Conservation (phyloP, 768 basidiomycete genomes). For the Phallus indusiatus region DNA sequence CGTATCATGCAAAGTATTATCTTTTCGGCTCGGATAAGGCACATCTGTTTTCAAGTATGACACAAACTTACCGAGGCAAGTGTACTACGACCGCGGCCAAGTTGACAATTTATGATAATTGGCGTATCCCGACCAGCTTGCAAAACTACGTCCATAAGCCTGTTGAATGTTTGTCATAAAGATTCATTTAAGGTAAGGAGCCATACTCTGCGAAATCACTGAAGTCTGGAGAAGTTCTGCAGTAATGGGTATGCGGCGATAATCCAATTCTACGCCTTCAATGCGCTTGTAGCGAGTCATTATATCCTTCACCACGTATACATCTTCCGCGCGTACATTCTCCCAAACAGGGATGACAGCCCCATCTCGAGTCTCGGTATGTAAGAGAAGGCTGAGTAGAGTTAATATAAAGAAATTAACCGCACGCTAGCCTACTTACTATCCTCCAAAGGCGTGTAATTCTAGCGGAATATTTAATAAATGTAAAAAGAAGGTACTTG, state of each 20-base stretch:
- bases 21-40: slow-evolving; percentile 66
- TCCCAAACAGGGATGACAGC: slow-evolving; percentile 94
- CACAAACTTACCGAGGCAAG: slow-evolving; percentile 59
- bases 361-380: slow-evolving; percentile 82
- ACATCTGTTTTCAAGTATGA: slow-evolving; percentile 55
- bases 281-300: slow-evolving; percentile 53
- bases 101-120: slow-evolving; percentile 91
- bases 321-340: slow-evolving; percentile 59
- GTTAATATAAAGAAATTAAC: background rate
- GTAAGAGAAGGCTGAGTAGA: slow-evolving; percentile 60
- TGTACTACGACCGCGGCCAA: slow-evolving; percentile 88
- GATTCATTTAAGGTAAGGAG: background rate
- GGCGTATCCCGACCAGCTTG: slow-evolving; percentile 60
- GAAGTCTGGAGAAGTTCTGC: slow-evolving; percentile 54
- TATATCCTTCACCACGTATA: slow-evolving; percentile 79
- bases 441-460: slow-evolving; percentile 72
- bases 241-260: slow-evolving; percentile 86
- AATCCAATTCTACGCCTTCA: slow-evolving; percentile 57
- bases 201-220: slow-evolving; percentile 19
- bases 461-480: slow-evolving; percentile 38
- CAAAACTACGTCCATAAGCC: slow-evolving; percentile 66
- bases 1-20: slow-evolving; percentile 8
- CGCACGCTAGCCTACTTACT: slow-evolving; percentile 31
- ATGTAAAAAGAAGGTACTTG: background rate
- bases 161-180: slow-evolving; percentile 41